Conservation (phyloP, 1,284 basidiomycete genomes). For the Ganoderma lucidum region DNA sequence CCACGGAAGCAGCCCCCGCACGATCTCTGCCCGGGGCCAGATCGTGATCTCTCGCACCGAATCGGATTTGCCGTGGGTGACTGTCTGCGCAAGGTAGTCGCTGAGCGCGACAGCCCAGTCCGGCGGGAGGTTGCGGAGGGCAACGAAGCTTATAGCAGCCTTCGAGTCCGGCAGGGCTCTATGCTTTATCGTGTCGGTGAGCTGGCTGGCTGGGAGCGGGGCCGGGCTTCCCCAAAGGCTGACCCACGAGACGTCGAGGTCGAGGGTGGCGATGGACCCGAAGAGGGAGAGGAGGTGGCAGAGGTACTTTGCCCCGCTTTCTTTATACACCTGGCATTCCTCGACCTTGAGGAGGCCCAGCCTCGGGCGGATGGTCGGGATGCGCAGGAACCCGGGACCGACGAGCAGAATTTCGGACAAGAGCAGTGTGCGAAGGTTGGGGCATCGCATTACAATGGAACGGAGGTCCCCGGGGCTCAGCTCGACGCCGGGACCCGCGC, state of each 20-base stretch:
- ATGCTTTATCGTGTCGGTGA: not conserved
- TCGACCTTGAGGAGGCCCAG: not conserved
- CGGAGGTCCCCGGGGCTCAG: not conserved
- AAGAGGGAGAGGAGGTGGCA: not conserved
- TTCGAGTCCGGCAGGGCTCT: not conserved
- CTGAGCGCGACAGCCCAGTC: not conserved
- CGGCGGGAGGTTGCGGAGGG: not conserved
- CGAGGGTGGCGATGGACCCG: not conserved
- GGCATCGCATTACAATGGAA: not conserved
- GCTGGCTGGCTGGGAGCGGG: not conserved
- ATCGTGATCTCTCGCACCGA: not conserved
- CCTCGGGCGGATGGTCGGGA: not conserved
- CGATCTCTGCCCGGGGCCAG: not conserved
- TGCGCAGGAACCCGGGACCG: not conserved
- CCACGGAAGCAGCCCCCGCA: not conserved
- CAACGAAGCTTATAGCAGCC: not conserved
- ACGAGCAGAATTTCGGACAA: not conserved
- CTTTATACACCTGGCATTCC: not conserved
- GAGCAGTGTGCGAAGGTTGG: not conserved
- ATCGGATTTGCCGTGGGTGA: not conserved
- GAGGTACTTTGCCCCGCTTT: not conserved
- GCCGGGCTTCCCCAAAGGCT: not conserved
- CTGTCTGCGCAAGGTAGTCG: not conserved
- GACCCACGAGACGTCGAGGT: conserved; percentile 2
- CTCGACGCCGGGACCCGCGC: not conserved